Conservation (phyloP, 164 flowering plant species). For the Cinnamomum micranthum region DNA sequence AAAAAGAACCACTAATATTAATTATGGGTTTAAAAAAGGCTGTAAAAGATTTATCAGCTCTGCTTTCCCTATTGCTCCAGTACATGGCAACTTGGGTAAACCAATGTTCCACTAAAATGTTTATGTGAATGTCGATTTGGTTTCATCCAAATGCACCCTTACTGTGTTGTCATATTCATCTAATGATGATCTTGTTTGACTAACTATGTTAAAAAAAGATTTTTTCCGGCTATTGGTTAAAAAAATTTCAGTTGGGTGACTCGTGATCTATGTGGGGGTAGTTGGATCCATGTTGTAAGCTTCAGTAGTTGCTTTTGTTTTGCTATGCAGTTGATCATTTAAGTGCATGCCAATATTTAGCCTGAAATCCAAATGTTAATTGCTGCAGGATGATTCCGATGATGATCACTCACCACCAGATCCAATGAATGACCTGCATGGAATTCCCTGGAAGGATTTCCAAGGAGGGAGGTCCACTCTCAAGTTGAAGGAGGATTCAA, state of each 20-base stretch:
- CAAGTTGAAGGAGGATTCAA: slow-evolving; percentile 36
- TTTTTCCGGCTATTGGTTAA: background rate
- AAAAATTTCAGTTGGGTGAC: background rate
- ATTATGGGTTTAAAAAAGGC: background rate
- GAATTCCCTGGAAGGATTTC: slow-evolving; percentile 79
- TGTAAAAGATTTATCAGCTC: background rate
- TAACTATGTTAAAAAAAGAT: background rate
- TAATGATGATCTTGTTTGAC: background rate
- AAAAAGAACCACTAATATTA: background rate
- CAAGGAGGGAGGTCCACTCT: slow-evolving; percentile 38
- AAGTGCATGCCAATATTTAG: background rate
- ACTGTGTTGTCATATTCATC: background rate
- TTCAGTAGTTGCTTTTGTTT: background rate
- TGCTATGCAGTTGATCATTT: too few relatives aligned
- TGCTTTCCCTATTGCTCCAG: background rate
- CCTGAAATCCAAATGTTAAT: background rate
- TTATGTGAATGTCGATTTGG: background rate
- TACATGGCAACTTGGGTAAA: background rate
- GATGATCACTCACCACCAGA: slow-evolving; percentile 32
- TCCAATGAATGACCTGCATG: slow-evolving; percentile 50
- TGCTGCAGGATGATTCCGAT: slow-evolving; percentile 46
- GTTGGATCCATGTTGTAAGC: background rate
- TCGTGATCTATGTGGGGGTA: background rate
- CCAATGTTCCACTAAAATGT: background rate
- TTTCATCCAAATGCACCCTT: background rate